Conservation (phyloP, 495 filamentous ascomycete species). For the Penicillium crystallinum region DNA sequence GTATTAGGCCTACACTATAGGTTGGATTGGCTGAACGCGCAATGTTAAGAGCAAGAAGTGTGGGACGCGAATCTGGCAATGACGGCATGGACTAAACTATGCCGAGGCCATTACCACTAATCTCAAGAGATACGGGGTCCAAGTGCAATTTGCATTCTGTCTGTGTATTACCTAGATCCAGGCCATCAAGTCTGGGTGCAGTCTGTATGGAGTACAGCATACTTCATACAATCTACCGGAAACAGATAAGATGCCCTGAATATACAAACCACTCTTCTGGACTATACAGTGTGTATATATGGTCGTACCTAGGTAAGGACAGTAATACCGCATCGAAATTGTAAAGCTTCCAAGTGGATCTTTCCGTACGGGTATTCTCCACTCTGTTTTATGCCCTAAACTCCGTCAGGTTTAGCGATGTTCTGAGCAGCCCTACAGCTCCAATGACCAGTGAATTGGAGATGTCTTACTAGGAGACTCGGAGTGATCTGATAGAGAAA, state of each 20-base stretch:
- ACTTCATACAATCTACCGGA: no score
- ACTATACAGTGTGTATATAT: no score
- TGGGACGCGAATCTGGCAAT: constrained; percentile 23
- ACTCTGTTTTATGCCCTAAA: constrained; percentile 17
- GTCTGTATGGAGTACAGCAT: no score
- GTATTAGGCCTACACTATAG: background rate
- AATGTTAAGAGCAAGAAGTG: constrained; percentile 5
- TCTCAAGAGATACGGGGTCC: background rate
- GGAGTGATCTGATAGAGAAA: background rate
- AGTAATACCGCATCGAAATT: background rate
- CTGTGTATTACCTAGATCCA: no score
- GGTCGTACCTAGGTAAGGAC: constrained; percentile 9
- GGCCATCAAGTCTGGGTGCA: no score
- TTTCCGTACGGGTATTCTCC: constrained; percentile 23
- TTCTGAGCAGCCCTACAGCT: constrained; percentile 18
- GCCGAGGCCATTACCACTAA: constrained; percentile 16
- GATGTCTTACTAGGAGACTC: background rate
- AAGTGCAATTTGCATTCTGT: constrained; percentile 4
- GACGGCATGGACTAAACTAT: constrained; percentile 21
- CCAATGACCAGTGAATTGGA: constrained; percentile 12
- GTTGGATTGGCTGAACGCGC: background rate
- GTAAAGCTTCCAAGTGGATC: constrained; percentile 16
- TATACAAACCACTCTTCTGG: no score
- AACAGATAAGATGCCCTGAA: no score
- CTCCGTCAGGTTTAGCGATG: constrained; percentile 15